Conservation (phyloP, 371 early-diverging fungal genomes). For the Rhizopus arrhizus region DNA sequence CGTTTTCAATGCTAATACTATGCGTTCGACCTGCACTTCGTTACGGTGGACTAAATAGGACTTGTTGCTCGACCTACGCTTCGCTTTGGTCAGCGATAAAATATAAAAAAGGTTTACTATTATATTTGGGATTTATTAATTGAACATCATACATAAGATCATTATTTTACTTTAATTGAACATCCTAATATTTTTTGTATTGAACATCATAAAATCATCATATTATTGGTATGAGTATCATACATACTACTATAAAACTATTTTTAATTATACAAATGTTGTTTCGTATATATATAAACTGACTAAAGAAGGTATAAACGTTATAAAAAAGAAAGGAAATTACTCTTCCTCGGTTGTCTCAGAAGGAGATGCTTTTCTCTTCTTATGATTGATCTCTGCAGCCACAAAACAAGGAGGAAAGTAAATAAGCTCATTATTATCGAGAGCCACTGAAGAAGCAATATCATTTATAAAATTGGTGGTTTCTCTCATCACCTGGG, state of each 20-base stretch:
- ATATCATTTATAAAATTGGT: constrained; percentile 10
- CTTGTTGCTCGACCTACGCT: not conserved
- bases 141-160: constrained; percentile 17
- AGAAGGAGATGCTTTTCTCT: constrained; percentile 23
- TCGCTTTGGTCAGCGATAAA: constrained; percentile 19
- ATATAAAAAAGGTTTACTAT: constrained; percentile 18
- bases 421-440: constrained; percentile 4
- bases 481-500: constrained; percentile 12
- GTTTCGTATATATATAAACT: constrained; percentile 17
- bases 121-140: constrained; percentile 20
- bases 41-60: no score
- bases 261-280: constrained; percentile 18
- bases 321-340: constrained; percentile 17
- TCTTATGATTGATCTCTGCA: constrained; percentile 14
- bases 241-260: constrained; percentile 18
- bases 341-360: constrained; percentile 19
- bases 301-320: constrained; percentile 20
- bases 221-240: constrained; percentile 18
- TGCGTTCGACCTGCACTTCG: constrained; percentile 2
- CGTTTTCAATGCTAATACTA: constrained; percentile 10
- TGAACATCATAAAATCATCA: constrained; percentile 17
- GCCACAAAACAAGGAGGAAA: constrained; percentile 23
- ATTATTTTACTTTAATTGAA: constrained; percentile 16
- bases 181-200: constrained; percentile 8
- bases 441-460: constrained; percentile 15